Evolutionary conservation across 305 asterid genomes (phyloP), one percentile per base, ranked within the genome.

Genomic region (Ilex paraguariensis): DNA sequence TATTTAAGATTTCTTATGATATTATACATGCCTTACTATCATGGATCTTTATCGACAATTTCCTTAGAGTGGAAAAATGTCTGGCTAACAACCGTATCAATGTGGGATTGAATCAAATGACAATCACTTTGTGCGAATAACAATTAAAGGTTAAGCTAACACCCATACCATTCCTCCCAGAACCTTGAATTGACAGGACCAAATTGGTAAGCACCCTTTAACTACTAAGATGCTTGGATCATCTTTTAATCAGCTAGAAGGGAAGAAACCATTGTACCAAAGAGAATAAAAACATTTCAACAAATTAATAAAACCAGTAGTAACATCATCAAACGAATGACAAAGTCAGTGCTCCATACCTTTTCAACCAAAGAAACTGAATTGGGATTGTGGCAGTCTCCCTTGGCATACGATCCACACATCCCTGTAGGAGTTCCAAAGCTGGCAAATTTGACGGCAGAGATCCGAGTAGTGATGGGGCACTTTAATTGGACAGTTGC

Each of bases 341-440:
- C 15, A 28, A 5, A 31, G 13, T 5, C 5, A 30, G 14, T 13
- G 45, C 30, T 16, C 9, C 36, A 61, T 66, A 83, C 96, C 89
- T 81, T 80, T 67, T 82, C 75, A 14, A 85, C 79, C 50, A 73
- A 44, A 48, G 83, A 60, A 44, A 72, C 62, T 28, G 90, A 75
- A 63, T 73, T 78, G n/a, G 82, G 75, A 61, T 86, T 82, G 69
- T 79, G 85, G 73, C 96, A 87, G 54, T 80, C 68, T 63, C 89
- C 93, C 66, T 63, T 62, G 46, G 69, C 59, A 71, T 59, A 87
- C 36, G 83, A 79, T 67, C 92, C 92, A 62, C 95, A 87, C 42
- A 78, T 77, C 59, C 92, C 95, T 11, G 57, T 70, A 51, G 95
- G 95, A 70, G 77, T 82, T 62, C 95, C 92, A 39, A 77, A 83